Evolutionary conservation across 148 eudicot genomes (phyloP).

Genomic region (Chenopodium formosanum): DNA sequence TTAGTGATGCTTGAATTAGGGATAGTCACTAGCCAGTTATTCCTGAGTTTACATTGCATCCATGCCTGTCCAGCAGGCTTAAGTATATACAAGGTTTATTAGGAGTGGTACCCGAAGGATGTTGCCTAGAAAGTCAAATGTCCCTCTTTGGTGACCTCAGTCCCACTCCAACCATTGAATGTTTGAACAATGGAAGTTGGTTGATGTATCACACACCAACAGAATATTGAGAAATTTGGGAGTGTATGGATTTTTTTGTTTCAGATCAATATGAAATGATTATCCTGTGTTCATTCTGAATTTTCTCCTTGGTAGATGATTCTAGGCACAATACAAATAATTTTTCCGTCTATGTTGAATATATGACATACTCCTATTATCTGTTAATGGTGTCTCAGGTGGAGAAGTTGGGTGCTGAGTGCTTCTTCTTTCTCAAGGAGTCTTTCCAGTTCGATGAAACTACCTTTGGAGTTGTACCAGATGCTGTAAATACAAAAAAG

Average conservation of each 20-base stretch:
- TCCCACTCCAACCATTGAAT: not conserved
- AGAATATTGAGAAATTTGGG: not conserved
- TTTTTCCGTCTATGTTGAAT: not conserved
- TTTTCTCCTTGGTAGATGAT: not conserved
- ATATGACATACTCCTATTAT: constrained; percentile 4
- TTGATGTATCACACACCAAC: not conserved
- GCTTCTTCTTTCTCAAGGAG: constrained; percentile 67
- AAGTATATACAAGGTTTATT: not conserved
- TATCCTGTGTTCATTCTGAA: not conserved
- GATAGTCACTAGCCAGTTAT: not conserved
- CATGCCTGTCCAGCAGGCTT: not conserved
- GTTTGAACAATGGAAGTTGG: not conserved
- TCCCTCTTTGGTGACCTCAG: not conserved
- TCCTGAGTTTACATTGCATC: not conserved
- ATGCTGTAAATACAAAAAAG: constrained; percentile 43
- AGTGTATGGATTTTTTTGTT: not conserved
- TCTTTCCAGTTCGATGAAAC: constrained; percentile 73
- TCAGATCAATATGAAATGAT: not conserved
- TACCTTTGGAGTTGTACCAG: constrained; percentile 60
- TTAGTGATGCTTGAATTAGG: not conserved
- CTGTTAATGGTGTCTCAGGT: constrained; percentile 45
- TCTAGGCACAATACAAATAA: not conserved
- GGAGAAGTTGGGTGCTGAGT: constrained; percentile 71
- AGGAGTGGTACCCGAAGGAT: not conserved
- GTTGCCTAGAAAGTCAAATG: not conserved